Percentiles rank a stretch among this genome's conserved stretches.
phyloP scores from a whole-genome alignment of 116 monocot genomes.

The Zostera marina region DNA sequence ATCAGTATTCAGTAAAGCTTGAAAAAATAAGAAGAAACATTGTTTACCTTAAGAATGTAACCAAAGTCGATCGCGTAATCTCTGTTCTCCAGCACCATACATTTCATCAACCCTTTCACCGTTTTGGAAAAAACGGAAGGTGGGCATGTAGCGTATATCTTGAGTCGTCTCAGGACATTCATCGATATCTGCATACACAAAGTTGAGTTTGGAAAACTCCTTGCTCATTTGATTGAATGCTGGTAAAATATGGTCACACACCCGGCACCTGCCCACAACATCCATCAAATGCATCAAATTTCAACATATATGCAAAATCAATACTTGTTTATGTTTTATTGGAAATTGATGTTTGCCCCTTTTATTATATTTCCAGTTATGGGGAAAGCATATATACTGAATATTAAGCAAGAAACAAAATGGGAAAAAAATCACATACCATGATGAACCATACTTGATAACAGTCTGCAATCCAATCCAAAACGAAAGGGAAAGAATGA shows the following conservation, averaged over 20 bases:
- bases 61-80: slow-evolving; percentile 83
- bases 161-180: slow-evolving; percentile 88
- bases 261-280: slow-evolving; percentile 43
- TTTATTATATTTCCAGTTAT: no score
- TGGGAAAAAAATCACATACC: slow-evolving; percentile 6
- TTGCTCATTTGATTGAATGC: slow-evolving; percentile 48
- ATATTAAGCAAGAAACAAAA: no score
- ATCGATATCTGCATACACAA: slow-evolving; percentile 83
- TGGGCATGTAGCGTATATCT: slow-evolving; percentile 78
- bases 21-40: no score
- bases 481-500: background rate
- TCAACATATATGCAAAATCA: no score
- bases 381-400: no score
- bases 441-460: slow-evolving; percentile 19
- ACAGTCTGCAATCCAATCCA: slow-evolving; percentile 9
- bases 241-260: slow-evolving; percentile 76
- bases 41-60: slow-evolving; percentile 43
- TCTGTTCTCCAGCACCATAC: slow-evolving; percentile 77
- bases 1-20: no score
- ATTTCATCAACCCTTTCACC: slow-evolving; percentile 87
- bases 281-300: no score
- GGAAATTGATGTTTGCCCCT: no score
- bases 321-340: no score
- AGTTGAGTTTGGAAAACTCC: slow-evolving; percentile 61
- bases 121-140: slow-evolving; percentile 69